Evolutionary conservation across 148 eudicot genomes (phyloP), one percentile per base, ranked within the genome.

Genomic region (Rhododendron molle): DNA sequence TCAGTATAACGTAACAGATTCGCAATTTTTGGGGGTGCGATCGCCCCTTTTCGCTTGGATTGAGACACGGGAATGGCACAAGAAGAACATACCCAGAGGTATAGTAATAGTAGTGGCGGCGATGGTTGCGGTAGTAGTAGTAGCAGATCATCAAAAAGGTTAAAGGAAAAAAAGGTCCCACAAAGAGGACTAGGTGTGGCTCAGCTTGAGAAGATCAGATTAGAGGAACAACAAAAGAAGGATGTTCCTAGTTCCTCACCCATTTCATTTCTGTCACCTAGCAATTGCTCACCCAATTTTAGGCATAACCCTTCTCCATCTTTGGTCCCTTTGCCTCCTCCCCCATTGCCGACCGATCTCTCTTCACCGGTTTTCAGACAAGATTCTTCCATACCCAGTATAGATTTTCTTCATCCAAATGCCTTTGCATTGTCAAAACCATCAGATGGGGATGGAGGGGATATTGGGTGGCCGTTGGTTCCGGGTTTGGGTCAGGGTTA

Each of bases 101-200:
- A 83, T 83, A 86, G 88, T 84, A 88, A 86, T 67, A 88, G 82
- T 52, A 84, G 86, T 81, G 74, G 80, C 69, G 76, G 83, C 0
- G 80, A 67, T 30, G 71, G 54, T 30, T 50, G 79, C n/a, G 71
- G 84, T 80, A 79, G 87, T 83, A 76, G 82, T 44, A 86, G 83
- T 49, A 83, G 76, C 86, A 88, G 87, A 89, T 92, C 92, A 76
- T 92, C 95, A 15, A 95, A 92, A 78, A 94, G 89, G 81, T 72
- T 81, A 52, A 95, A 94, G 88, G 93, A 88, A 83, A 94, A 91
- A 60, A 96, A 91, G 60, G 91, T 92, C 18, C 97, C 99, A 26
- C 98, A 94, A 85, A 95, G 99, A 88, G 99, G 99, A 50, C 84
- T 96, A 80, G 99, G 99, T 83, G 98, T 96, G 73, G 98, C 99